Conservation (phyloP, 805 yeast genomes). For the Saccharomycopsis synnaedendra region DNA sequence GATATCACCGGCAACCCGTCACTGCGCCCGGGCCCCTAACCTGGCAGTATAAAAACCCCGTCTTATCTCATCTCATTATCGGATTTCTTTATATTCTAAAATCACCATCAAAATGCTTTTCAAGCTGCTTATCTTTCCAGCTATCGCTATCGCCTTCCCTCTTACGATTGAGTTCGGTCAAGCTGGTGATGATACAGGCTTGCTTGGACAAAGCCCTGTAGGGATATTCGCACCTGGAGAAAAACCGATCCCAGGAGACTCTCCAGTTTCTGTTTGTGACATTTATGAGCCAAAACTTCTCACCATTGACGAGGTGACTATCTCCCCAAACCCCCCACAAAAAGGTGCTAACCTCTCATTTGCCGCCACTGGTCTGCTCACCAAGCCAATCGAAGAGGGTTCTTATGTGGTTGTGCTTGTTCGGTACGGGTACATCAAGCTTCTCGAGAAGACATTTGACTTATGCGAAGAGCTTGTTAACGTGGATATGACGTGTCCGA, state of each 20-base stretch:
- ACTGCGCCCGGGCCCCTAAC: no score
- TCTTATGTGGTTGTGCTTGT: slow-evolving; percentile 94
- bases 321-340: slow-evolving; percentile 81
- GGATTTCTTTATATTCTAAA: no score
- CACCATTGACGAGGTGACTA: slow-evolving; percentile 42
- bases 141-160: slow-evolving; percentile 9
- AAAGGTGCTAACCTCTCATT: slow-evolving; percentile 80
- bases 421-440: slow-evolving; percentile 80
- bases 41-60: no score
- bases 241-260: slow-evolving; percentile 80
- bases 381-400: slow-evolving; percentile 56
- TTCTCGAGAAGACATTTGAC: slow-evolving; percentile 84
- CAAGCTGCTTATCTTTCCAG: no score
- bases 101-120: no score
- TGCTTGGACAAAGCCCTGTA: background rate
- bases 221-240: slow-evolving; percentile 27
- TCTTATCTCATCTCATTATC: no score
- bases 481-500: slow-evolving; percentile 80
- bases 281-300: slow-evolving; percentile 50
- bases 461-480: slow-evolving; percentile 79
- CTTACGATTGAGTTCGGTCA: slow-evolving; percentile 11
- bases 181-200: background rate
- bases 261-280: slow-evolving; percentile 79
- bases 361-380: slow-evolving; percentile 56
- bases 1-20: no score